Conservation (phyloP, 2,329 filamentous ascomycete species). For the Xylariales sp. region DNA sequence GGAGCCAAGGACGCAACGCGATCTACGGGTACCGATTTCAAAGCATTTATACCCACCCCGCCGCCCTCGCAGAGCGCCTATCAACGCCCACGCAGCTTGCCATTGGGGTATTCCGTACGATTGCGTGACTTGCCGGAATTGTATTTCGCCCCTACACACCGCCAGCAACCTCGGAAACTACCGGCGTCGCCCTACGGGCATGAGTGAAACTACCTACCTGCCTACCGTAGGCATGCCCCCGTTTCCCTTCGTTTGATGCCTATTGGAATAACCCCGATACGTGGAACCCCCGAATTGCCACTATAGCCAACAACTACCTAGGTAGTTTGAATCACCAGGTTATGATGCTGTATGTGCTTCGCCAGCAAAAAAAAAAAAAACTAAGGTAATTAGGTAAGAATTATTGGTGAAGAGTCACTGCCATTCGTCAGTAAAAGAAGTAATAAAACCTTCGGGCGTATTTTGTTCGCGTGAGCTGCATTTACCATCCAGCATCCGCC, state of each 20-base stretch:
- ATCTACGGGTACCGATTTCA: neutral
- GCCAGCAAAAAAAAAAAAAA: too few species aligned
- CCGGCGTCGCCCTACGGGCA: neutral
- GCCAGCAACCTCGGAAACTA: conserved; percentile 12
- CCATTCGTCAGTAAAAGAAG: neutral
- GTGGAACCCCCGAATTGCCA: too few species aligned
- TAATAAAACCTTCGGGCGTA: neutral
- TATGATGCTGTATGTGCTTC: too few species aligned
- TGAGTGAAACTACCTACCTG: too few species aligned
- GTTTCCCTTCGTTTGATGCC: too few species aligned
- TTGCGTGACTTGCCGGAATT: conserved; percentile 26
- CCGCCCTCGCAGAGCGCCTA: neutral
- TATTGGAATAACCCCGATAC: neutral
- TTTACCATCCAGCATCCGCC: neutral
- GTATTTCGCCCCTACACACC: conserved; percentile 20
- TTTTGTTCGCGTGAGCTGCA: neutral
- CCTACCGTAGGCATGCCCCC: neutral
- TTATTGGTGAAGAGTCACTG: too few species aligned
- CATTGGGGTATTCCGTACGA: conserved; percentile 29
- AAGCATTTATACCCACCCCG: conserved; percentile 1
- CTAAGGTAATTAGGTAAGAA: too few species aligned
- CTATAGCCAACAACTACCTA: too few species aligned
- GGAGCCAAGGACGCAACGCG: neutral
- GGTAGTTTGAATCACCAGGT: too few species aligned
- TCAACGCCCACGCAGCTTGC: conserved; percentile 7